Base-by-base conservation (phyloP, 305 asterid genomes). In the Petunia hybrid region DNA sequence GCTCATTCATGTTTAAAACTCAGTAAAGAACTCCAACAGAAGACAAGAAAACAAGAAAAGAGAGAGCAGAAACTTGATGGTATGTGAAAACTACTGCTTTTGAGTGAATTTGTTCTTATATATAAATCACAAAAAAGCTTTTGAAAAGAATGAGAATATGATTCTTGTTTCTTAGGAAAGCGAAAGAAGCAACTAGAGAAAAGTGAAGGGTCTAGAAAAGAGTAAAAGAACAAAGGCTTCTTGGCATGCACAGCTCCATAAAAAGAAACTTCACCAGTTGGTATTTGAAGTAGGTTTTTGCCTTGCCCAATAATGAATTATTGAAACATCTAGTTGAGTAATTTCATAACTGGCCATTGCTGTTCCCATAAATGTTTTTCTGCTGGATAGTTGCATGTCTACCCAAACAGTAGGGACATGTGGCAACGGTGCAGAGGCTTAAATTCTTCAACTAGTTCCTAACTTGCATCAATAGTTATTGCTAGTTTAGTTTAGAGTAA, bases 1-100 rank as follows among this genome's bases (percentile, higher is more conserved):
- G 78, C 8, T 86, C 91, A 79, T 80, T 87, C 91, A 87, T 89
- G 4, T 46, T 14, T 35, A 38, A 14, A 62, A 62, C 36, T 39
- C 75, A 14, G 3, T 57, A 71, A 35, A 1, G 2, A 43, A 2
- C 31, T 22, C 31, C 31, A 22, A 22, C 31, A 22, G 8, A 9
- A n/a, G 13, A 2, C 39, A 45, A 8, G 4, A 43, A 35, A 9
- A 61, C 41, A 35, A 68, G 76, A 42, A 14, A 42, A 68, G 2
- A 16, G 10, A 22, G 57, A 56, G 5, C n/a, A 69, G 61, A 70
- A 67, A 39, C 51, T 66, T 66, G 46, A 13, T 63, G 43, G 8
- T 63, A 41, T 67, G 3, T 66, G 74, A 67, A 41, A 41, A 67
- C 38, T 41, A 41, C 13, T 14, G 8, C 14, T 68, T 42, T 8